A percentile compares a stretch with the other conserved stretches of the same genome.
These are phyloP conservation scores for Paramecium caudatum DNA, from an alignment of 73 alveolate genomes.

Conservation along the genomic window DNA sequence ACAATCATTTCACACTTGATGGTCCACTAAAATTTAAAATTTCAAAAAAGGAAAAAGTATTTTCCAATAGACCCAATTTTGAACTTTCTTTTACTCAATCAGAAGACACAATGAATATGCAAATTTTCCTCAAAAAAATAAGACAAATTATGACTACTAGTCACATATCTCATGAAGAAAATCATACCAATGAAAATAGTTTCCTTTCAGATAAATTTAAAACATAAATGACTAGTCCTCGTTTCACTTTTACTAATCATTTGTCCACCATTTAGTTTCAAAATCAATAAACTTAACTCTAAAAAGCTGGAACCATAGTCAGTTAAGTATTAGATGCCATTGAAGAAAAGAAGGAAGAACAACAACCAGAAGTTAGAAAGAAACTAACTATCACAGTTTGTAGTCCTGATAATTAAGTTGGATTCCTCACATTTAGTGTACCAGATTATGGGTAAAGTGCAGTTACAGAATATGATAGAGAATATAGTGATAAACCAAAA, in stretches of 20 bases:
- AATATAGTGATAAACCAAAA: slow-evolving; percentile 47
- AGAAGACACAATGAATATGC: background rate
- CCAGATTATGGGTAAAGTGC: slow-evolving; percentile 38
- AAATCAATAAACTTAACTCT: background rate
- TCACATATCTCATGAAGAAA: background rate
- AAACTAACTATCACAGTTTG: slow-evolving; percentile 13
- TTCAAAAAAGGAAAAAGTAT: background rate
- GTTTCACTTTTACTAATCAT: slow-evolving; percentile 25
- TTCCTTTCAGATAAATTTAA: slow-evolving; percentile 47
- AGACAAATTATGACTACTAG: slow-evolving; percentile 42
- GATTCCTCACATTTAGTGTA: background rate
- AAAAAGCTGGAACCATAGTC: slow-evolving; percentile 18
- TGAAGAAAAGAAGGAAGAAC: slow-evolving; percentile 18
- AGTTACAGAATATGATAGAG: background rate
- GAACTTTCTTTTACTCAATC: background rate
- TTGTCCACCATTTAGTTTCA: slow-evolving; percentile 13
- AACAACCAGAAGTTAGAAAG: background rate
- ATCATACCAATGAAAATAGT: slow-evolving; percentile 15
- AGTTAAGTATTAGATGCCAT: background rate
- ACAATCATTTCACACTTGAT: slow-evolving; percentile 3
- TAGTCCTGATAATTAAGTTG: slow-evolving; percentile 11
- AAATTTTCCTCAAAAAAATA: background rate
- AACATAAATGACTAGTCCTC: slow-evolving; percentile 21
- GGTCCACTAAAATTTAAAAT: background rate
- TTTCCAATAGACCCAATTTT: background rate